Evolutionary conservation across 345 rosid genomes (phyloP).

Genomic region (Gossypium bickii): DNA sequence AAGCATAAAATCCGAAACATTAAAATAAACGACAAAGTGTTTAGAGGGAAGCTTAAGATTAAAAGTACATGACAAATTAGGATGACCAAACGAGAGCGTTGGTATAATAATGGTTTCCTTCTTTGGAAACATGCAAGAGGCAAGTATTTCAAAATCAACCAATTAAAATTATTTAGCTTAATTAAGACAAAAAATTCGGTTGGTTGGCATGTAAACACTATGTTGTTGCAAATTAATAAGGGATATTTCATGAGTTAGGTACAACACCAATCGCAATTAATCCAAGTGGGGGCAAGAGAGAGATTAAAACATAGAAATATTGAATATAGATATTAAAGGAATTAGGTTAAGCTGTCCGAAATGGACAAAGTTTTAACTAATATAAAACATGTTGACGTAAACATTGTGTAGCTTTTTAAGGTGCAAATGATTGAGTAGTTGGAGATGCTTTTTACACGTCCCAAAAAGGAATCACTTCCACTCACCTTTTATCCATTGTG

Average conservation of each 20-base stretch:
- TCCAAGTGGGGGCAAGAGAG: not conserved
- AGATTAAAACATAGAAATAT: not conserved
- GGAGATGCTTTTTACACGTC: conserved; percentile 19
- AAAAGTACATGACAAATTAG: too few species aligned
- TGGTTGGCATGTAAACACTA: not conserved
- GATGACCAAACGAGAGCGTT: too few species aligned
- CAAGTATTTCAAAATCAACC: too few species aligned
- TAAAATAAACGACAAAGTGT: too few species aligned
- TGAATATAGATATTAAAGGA: not conserved
- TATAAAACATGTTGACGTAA: not conserved
- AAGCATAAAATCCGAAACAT: too few species aligned
- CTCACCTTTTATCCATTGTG: too few species aligned
- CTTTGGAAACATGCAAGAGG: too few species aligned
- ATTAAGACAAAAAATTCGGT: not conserved
- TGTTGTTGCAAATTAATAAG: not conserved
- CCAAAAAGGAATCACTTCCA: too few species aligned
- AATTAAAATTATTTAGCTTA: not conserved
- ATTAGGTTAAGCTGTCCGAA: not conserved
- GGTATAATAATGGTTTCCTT: too few species aligned
- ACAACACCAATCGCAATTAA: not conserved
- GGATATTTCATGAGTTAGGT: not conserved
- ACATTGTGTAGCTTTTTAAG: not conserved
- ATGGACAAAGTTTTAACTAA: not conserved
- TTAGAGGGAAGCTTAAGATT: too few species aligned
- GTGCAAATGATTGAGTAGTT: conserved; percentile 35